These are phyloP conservation scores for Tinospora cordifolia DNA, from an alignment of 164 flowering plant genomes.

Conservation along the genomic window DNA sequence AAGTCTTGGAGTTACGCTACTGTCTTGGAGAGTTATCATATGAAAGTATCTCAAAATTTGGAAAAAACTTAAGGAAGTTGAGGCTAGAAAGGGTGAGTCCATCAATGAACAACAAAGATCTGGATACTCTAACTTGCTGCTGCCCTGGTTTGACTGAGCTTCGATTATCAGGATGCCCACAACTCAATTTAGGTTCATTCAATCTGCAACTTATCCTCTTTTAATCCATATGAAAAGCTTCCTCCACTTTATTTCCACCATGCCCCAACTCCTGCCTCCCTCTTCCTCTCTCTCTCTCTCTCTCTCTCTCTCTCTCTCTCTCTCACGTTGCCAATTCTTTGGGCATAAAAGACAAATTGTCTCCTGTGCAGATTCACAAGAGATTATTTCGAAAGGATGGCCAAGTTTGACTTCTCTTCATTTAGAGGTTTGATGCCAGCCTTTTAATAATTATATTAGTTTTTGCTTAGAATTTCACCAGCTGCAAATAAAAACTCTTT, in stretches of 20 bases:
- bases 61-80: slow-evolving; percentile 54
- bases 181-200: slow-evolving; percentile 50
- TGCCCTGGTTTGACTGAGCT: slow-evolving; percentile 47
- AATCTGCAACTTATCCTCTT: no score
- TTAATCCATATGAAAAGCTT: no score
- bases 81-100: slow-evolving; percentile 67
- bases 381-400: slow-evolving; percentile 69
- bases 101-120: slow-evolving; percentile 66
- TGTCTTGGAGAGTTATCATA: slow-evolving; percentile 71
- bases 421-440: slow-evolving; percentile 38
- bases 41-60: slow-evolving; percentile 29
- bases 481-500: neutral
- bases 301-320: no score
- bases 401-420: slow-evolving; percentile 63
- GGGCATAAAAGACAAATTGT: neutral
- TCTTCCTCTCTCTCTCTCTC: no score
- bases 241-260: no score
- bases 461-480: neutral
- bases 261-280: no score
- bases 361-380: slow-evolving; percentile 49
- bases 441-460: neutral
- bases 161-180: slow-evolving; percentile 60
- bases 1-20: slow-evolving; percentile 46
- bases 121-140: slow-evolving; percentile 41
- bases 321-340: no score